Percentiles rank a stretch among this genome's conserved stretches.
Conservation (phyloP, 176 grass and related monocot genomes). For the Poa pratensis region DNA sequence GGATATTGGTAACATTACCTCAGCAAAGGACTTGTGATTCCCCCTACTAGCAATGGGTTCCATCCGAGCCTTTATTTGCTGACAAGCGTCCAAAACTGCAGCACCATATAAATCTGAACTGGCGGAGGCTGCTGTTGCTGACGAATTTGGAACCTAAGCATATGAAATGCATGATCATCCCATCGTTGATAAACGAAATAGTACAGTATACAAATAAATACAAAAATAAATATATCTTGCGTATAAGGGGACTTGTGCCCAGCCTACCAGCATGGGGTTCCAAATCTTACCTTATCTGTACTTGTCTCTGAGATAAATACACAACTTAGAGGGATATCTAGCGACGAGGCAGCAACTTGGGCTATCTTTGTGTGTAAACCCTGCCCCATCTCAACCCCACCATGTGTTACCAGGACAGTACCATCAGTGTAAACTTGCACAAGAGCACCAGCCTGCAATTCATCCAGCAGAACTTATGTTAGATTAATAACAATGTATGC, state of each 20-base stretch:
- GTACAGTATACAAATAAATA: background rate
- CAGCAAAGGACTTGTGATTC: constrained; percentile 75
- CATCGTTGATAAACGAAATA: constrained; percentile 5
- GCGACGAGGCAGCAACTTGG: constrained; percentile 85
- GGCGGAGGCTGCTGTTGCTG: constrained; percentile 92
- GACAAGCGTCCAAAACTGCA: constrained; percentile 94
- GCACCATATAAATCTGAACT: constrained; percentile 97
- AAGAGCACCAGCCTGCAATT: constrained; percentile 83
- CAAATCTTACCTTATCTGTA: constrained; percentile 85
- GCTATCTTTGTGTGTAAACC: constrained; percentile 98
- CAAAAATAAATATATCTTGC: background rate
- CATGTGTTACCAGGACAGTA: constrained; percentile 95
- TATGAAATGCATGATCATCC: constrained; percentile 18
- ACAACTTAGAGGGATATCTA: constrained; percentile 82
- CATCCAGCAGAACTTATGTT: constrained; percentile 39
- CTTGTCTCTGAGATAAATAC: constrained; percentile 99
- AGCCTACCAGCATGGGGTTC: background rate
- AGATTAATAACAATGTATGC: constrained; percentile 23
- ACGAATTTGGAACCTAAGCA: constrained; percentile 93
- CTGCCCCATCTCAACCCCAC: constrained; percentile 99
- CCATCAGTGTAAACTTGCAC: constrained; percentile 98
- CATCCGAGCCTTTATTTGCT: constrained; percentile 94
- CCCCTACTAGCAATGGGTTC: constrained; percentile 72
- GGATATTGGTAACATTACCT: constrained; percentile 58
- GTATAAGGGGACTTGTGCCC: background rate